Conservation (phyloP, 192 early-diverging fungal species). For the Glomus cerebriforme region DNA sequence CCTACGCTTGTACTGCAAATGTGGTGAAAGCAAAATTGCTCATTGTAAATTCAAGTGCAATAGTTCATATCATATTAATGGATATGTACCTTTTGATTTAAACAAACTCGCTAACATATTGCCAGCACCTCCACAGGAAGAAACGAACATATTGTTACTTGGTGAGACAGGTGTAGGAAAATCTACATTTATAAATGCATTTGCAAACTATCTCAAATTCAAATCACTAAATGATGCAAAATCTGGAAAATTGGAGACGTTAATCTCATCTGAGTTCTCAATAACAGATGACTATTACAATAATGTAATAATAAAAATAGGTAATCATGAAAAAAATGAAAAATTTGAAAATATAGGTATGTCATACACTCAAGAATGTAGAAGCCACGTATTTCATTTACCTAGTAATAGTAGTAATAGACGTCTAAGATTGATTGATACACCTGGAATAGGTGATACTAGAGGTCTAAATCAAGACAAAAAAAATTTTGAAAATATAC, state of each 20-base stretch:
- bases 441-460: slow-evolving; percentile 39
- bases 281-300: slow-evolving; percentile 5
- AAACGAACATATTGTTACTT: slow-evolving; percentile 1
- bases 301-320: slow-evolving; percentile 20
- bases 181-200: slow-evolving; percentile 40
- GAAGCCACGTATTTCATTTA: slow-evolving; percentile 32
- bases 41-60: too few species aligned
- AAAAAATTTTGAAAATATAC: slow-evolving; percentile 35
- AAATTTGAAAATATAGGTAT: background rate
- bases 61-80: too few species aligned
- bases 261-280: slow-evolving; percentile 36
- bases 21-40: too few species aligned
- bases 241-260: slow-evolving; percentile 16
- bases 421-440: slow-evolving; percentile 35
- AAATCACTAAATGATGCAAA: slow-evolving; percentile 32
- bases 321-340: slow-evolving; percentile 33
- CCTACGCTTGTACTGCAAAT: too few species aligned
- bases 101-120: too few species aligned
- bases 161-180: slow-evolving; percentile 35
- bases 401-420: slow-evolving; percentile 12
- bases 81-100: too few species aligned
- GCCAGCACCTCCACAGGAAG: background rate
- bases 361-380: slow-evolving; percentile 31
- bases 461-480: slow-evolving; percentile 34
- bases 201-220: slow-evolving; percentile 38